These are phyloP conservation scores for Bipolaris gigantea DNA, from an alignment of 2,329 filamentous ascomycete genomes.

Conservation along the genomic window DNA sequence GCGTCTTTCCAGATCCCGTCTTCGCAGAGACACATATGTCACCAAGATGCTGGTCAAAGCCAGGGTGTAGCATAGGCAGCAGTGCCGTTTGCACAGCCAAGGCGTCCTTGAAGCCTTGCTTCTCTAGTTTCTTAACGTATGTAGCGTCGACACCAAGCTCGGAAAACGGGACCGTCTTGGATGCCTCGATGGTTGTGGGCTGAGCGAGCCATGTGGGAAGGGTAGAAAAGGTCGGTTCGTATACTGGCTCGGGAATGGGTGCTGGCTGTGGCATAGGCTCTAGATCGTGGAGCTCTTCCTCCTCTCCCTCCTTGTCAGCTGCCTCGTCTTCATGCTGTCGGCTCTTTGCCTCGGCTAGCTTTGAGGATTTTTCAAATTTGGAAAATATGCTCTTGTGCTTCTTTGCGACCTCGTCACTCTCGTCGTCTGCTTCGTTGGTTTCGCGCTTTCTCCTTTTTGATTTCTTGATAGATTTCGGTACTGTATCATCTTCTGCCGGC, in stretches of 20 bases:
- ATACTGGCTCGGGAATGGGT: slow-evolving; percentile 58
- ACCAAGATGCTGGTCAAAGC: slow-evolving; percentile 62
- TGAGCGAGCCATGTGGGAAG: slow-evolving; percentile 79
- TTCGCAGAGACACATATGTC: slow-evolving; percentile 90
- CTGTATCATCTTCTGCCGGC: slow-evolving; percentile 9
- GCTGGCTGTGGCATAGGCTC: slow-evolving; percentile 80
- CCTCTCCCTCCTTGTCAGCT: slow-evolving; percentile 41
- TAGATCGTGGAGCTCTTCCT: slow-evolving; percentile 66
- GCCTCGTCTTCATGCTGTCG: slow-evolving; percentile 19
- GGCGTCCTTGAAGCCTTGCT: slow-evolving; percentile 70
- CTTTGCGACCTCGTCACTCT: slow-evolving; percentile 37
- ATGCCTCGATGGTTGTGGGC: slow-evolving; percentile 68
- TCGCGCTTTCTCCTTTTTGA: slow-evolving; percentile 43
- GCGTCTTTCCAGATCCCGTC: slow-evolving; percentile 92
- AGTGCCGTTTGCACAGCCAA: slow-evolving; percentile 80
- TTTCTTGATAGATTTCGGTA: slow-evolving; percentile 32
- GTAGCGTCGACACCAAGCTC: slow-evolving; percentile 65
- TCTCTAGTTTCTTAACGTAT: slow-evolving; percentile 63
- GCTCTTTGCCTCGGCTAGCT: slow-evolving; percentile 29
- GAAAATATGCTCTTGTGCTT: slow-evolving; percentile 47
- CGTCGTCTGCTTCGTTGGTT: slow-evolving; percentile 18
- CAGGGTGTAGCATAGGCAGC: slow-evolving; percentile 75
- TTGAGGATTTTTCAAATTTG: slow-evolving; percentile 50
- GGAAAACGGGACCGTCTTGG: slow-evolving; percentile 63
- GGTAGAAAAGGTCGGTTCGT: slow-evolving; percentile 71